A percentile compares a stretch with the other conserved stretches of the same genome.
Conservation (phyloP, 2,329 filamentous ascomycete genomes). For the Penicillium thymicola region DNA sequence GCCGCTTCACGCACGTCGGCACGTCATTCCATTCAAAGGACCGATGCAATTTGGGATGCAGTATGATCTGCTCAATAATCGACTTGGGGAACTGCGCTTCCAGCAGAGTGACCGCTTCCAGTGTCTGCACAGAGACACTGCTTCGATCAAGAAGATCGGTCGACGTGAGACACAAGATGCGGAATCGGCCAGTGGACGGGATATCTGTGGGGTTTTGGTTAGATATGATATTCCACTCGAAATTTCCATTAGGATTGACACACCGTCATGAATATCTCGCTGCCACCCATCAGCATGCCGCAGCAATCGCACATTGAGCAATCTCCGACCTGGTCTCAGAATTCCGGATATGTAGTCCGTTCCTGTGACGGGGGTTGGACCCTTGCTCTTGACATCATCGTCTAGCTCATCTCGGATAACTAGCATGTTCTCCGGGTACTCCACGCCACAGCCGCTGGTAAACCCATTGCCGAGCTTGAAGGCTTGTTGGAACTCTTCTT, state of each 20-base stretch:
- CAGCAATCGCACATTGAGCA: conserved; percentile 30
- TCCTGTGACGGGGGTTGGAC: conserved; percentile 19
- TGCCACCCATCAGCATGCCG: conserved; percentile 35
- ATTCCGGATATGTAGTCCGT: conserved; percentile 35
- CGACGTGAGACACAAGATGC: conserved; percentile 34
- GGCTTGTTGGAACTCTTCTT: conserved; percentile 33
- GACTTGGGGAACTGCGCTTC: conserved; percentile 23
- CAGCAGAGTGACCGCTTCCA: conserved; percentile 19
- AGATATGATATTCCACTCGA: background rate
- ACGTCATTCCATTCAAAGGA: conserved; percentile 32
- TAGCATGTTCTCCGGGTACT: conserved; percentile 30
- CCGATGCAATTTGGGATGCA: conserved; percentile 28
- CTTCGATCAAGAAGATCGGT: conserved; percentile 30
- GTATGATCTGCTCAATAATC: conserved; percentile 32
- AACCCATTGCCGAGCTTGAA: conserved; percentile 36
- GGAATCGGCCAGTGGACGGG: conserved; percentile 35
- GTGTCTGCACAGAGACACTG: conserved; percentile 25
- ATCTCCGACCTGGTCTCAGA: conserved; percentile 32
- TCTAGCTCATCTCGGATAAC: conserved; percentile 22
- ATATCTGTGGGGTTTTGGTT: conserved; percentile 20
- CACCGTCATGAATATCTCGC: conserved; percentile 33
- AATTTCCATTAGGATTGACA: background rate
- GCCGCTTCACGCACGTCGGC: conserved; percentile 27
- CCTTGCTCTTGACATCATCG: conserved; percentile 3
- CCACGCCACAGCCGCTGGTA: conserved; percentile 39